These are phyloP conservation scores for Calonectria multiphialidica DNA, from an alignment of 2,329 filamentous ascomycete genomes.

Conservation along the genomic window DNA sequence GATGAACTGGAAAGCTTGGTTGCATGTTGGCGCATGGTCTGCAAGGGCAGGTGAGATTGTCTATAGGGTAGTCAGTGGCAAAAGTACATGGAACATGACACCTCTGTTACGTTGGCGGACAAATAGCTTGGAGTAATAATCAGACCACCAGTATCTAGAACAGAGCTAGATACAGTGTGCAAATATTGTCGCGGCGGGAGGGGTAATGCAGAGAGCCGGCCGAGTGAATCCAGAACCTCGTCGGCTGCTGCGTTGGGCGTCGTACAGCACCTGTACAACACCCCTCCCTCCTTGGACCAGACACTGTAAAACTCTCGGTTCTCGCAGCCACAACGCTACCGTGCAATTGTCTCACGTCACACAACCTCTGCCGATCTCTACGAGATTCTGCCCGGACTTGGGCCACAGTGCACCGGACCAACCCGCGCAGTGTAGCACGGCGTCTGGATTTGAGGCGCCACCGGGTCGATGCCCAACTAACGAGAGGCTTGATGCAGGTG, in stretches of 20 bases:
- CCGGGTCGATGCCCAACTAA: background rate
- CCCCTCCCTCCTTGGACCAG: background rate
- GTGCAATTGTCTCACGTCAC: background rate
- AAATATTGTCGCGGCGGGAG: background rate
- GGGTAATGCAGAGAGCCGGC: background rate
- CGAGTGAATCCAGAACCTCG: background rate
- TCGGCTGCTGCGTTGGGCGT: background rate
- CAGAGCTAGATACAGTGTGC: background rate
- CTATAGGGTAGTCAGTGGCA: background rate
- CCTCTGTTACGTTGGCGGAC: background rate
- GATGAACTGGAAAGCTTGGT: too few relatives aligned
- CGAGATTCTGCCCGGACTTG: conserved; percentile 22
- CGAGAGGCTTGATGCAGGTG: background rate
- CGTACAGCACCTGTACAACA: too few relatives aligned
- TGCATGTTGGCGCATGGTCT: too few relatives aligned
- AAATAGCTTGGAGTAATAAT: background rate
- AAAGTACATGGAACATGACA: too few relatives aligned
- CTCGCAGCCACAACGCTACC: background rate
- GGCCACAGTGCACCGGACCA: conserved; percentile 30
- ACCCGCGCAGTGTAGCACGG: conserved; percentile 24
- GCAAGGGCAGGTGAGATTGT: too few relatives aligned
- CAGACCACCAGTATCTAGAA: background rate
- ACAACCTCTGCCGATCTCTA: background rate
- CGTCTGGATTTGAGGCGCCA: conserved; percentile 13
- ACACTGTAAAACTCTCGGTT: background rate